These are phyloP conservation scores for Manihot esculenta DNA, from an alignment of 441 rosid genomes.

Conservation along the genomic window DNA sequence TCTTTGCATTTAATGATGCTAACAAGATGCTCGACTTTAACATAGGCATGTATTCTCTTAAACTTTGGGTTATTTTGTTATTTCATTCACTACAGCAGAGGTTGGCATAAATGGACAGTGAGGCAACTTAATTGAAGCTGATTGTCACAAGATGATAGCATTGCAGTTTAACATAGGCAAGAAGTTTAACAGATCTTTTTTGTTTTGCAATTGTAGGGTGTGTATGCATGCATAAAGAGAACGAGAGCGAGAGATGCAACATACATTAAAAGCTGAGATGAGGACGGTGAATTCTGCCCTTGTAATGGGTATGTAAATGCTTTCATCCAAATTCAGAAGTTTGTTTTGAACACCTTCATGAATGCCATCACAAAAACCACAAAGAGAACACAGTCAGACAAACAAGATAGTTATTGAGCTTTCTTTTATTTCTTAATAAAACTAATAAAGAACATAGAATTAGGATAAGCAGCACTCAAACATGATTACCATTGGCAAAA, in stretches of 20 bases:
- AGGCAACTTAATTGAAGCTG: not conserved
- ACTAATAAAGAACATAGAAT: not conserved
- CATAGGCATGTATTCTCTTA: not conserved
- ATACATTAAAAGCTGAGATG: conserved; percentile 68
- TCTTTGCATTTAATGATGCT: too few species aligned
- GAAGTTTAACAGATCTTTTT: not conserved
- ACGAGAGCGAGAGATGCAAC: conserved; percentile 20
- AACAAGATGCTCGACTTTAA: too few species aligned
- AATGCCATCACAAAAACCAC: conserved; percentile 20
- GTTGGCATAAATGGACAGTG: not conserved
- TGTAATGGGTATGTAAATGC: conserved; percentile 75
- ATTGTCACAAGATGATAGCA: not conserved
- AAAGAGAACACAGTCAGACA: conserved; percentile 14
- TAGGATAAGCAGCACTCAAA: not conserved
- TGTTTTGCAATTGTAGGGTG: not conserved
- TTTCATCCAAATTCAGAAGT: conserved; percentile 74
- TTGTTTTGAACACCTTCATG: conserved; percentile 82
- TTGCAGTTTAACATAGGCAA: not conserved
- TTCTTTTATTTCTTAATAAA: not conserved
- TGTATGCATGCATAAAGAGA: not conserved
- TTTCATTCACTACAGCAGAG: not conserved
- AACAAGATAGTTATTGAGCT: not conserved
- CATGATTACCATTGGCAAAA: not conserved
- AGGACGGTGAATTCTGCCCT: conserved; percentile 84
- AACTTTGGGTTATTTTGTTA: not conserved